phyloP scores from a whole-genome alignment of 352 stramenopile species.

The Pythium grandisporangium region DNA sequence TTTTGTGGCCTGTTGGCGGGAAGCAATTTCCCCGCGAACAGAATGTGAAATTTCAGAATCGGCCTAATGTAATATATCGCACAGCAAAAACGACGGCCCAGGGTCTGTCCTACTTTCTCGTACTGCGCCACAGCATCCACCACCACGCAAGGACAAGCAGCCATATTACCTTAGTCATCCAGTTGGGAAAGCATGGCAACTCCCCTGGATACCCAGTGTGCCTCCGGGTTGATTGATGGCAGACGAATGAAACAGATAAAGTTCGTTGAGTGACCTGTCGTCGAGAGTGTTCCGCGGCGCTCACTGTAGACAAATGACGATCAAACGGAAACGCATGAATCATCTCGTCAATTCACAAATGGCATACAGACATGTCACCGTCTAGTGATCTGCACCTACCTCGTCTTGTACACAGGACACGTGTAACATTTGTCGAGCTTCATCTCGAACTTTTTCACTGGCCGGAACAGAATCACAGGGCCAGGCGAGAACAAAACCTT shows the following conservation, averaged over 20 bases:
- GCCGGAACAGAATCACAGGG: conserved; percentile 79
- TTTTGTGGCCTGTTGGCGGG: no score
- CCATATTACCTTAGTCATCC: conserved; percentile 47
- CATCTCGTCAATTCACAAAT: no score
- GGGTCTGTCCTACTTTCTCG: no score
- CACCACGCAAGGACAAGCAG: no score
- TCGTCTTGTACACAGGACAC: conserved; percentile 94
- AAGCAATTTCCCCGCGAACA: no score
- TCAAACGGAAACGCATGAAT: conserved; percentile 2
- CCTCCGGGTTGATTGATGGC: conserved; percentile 61
- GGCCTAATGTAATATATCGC: no score
- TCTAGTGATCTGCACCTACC: no score
- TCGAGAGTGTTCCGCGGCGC: conserved; percentile 84
- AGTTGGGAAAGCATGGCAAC: conserved; percentile 91
- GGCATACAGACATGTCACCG: no score
- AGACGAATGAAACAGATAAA: conserved; percentile 92
- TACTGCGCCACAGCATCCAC: no score
- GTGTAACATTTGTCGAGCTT: conserved; percentile 63
- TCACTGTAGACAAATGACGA: conserved; percentile 41
- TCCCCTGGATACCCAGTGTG: conserved; percentile 90
- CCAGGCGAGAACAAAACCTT: conserved; percentile 85
- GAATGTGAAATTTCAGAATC: no score
- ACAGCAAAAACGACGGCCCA: no score
- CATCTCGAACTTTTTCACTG: conserved; percentile 74
- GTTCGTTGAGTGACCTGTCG: conserved; percentile 92